These are phyloP conservation scores for Arthrobotrys pseudoclavata DNA, from an alignment of 2,329 filamentous ascomycete genomes.

Conservation along the genomic window DNA sequence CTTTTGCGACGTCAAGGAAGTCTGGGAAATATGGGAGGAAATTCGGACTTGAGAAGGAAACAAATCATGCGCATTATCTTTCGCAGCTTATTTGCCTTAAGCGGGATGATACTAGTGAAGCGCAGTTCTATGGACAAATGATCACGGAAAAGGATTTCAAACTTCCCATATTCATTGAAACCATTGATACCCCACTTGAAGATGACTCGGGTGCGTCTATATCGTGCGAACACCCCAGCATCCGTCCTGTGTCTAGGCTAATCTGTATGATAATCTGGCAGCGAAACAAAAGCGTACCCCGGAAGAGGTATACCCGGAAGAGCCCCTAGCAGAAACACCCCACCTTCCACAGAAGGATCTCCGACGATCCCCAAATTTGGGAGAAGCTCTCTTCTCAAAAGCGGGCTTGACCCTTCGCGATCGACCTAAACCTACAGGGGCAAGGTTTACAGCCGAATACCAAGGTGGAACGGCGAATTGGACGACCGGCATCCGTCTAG, in stretches of 20 bases:
- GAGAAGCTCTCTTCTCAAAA: slow-evolving; percentile 16
- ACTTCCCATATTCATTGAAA: slow-evolving; percentile 13
- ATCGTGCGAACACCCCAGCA: too few relatives aligned
- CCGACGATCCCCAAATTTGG: slow-evolving; percentile 3
- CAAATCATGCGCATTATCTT: slow-evolving; percentile 32
- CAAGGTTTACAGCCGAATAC: slow-evolving; percentile 11
- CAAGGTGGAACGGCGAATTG: slow-evolving; percentile 25
- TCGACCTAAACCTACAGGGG: too few relatives aligned
- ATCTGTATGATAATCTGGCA: neutral
- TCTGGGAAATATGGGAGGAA: slow-evolving; percentile 48
- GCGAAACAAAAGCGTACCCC: neutral
- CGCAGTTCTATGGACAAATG: slow-evolving; percentile 51
- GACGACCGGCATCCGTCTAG: slow-evolving; percentile 19
- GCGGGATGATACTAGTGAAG: slow-evolving; percentile 41
- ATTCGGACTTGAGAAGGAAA: slow-evolving; percentile 15
- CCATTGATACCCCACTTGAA: neutral
- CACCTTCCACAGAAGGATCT: neutral
- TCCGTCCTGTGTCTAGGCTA: too few relatives aligned
- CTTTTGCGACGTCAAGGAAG: slow-evolving; percentile 29
- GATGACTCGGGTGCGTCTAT: neutral
- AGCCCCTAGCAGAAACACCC: neutral
- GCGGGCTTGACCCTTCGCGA: slow-evolving; percentile 21
- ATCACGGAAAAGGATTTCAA: slow-evolving; percentile 19
- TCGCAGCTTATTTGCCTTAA: slow-evolving; percentile 27
- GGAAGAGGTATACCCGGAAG: neutral